Conservation (phyloP, 306 rosid genomes). For the Begonia masoniana region DNA sequence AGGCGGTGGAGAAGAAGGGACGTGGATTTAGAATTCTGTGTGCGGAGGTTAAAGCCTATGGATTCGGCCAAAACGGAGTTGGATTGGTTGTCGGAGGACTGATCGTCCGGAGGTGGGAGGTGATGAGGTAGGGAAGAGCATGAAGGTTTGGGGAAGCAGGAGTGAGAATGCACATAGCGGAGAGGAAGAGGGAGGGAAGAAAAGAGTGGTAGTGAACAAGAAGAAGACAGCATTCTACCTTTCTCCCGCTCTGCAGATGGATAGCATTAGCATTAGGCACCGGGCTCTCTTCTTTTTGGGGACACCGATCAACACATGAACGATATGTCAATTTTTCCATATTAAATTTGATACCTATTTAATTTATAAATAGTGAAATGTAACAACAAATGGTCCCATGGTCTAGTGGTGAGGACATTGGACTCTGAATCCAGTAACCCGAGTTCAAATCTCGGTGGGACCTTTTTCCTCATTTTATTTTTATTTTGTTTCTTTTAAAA, state of each 20-base stretch:
- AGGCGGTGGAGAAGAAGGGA: slow-evolving; percentile 30
- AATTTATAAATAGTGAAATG: too few species aligned
- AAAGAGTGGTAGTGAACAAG: slow-evolving; percentile 17
- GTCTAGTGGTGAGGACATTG: slow-evolving; percentile 69
- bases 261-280: background rate
- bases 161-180: slow-evolving; percentile 13
- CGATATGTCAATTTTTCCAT: too few species aligned
- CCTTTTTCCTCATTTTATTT: slow-evolving; percentile 4
- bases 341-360: too few species aligned
- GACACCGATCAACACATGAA: too few species aligned
- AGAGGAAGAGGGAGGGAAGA: slow-evolving; percentile 9
- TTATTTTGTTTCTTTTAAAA: background rate
- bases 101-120: slow-evolving; percentile 8
- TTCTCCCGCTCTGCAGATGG: background rate
- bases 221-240: slow-evolving; percentile 5
- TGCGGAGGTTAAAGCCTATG: slow-evolving; percentile 27
- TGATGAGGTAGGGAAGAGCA: slow-evolving; percentile 13
- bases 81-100: slow-evolving; percentile 14
- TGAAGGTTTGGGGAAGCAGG: slow-evolving; percentile 6
- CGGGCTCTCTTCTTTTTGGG: background rate
- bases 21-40: slow-evolving; percentile 77
- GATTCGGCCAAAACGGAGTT: slow-evolving; percentile 7
- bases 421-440: slow-evolving; percentile 62
- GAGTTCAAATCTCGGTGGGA: slow-evolving; percentile 56
- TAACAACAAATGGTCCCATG: slow-evolving; percentile 31